Conservation (phyloP, 2,329 filamentous ascomycete species). For the Leptographium procerum region DNA sequence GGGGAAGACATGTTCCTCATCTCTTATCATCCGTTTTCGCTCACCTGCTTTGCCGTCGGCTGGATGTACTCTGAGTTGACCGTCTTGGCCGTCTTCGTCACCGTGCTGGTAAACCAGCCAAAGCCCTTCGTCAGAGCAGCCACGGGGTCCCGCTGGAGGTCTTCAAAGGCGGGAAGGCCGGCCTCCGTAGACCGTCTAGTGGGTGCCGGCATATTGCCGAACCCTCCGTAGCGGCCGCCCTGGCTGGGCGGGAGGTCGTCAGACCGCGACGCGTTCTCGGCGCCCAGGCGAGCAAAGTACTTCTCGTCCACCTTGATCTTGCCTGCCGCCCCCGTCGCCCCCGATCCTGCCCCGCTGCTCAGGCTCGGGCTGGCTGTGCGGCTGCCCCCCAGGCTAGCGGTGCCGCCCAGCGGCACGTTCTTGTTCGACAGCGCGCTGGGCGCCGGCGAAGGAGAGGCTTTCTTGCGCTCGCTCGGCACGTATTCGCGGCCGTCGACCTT, state of each 20-base stretch:
- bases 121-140: constrained; percentile 84
- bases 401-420: background rate
- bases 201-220: constrained; percentile 64
- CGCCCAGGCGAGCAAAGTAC: constrained; percentile 79
- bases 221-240: constrained; percentile 85
- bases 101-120: constrained; percentile 82
- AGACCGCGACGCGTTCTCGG: constrained; percentile 66
- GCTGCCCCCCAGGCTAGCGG: constrained; percentile 9
- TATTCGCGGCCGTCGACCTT: constrained; percentile 86
- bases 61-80: constrained; percentile 88
- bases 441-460: constrained; percentile 19
- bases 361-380: constrained; percentile 16
- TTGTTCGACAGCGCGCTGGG: background rate
- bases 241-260: constrained; percentile 72
- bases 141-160: constrained; percentile 83
- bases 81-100: constrained; percentile 81
- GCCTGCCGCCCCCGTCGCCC: constrained; percentile 17
- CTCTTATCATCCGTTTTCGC: constrained; percentile 11
- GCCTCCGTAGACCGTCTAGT: constrained; percentile 28
- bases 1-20: constrained; percentile 25
- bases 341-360: constrained; percentile 8
- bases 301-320: constrained; percentile 65
- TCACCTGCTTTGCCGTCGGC: constrained; percentile 78
- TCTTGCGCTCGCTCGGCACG: constrained; percentile 54
- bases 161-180: constrained; percentile 60